Conservation (phyloP, 176 grass and related monocot genomes). For the Musa acuminata region DNA sequence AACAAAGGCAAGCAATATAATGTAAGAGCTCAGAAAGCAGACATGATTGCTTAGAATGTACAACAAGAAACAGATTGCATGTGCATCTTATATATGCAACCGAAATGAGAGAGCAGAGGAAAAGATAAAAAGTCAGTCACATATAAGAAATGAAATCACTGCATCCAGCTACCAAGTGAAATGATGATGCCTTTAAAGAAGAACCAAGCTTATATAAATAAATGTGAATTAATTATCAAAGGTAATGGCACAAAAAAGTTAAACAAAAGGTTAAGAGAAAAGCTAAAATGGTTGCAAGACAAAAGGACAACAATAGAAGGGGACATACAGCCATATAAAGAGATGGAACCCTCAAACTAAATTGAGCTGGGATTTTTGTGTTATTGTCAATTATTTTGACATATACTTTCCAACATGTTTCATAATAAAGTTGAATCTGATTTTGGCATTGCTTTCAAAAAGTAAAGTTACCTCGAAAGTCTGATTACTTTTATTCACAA, state of each 20-base stretch:
- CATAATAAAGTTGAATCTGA: neutral
- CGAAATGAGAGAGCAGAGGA: no score
- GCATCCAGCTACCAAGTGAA: no score
- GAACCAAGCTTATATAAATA: no score
- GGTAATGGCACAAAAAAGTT: no score
- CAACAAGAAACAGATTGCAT: neutral
- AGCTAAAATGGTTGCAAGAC: neutral
- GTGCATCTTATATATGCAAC: no score
- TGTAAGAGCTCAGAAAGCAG: neutral
- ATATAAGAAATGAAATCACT: no score
- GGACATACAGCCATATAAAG: neutral
- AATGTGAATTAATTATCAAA: no score
- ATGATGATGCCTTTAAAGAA: no score
- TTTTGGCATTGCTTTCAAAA: neutral
- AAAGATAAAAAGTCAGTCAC: no score
- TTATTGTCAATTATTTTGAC: neutral
- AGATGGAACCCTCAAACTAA: neutral
- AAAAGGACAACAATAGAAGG: neutral
- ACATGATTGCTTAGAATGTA: neutral
- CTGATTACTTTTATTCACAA: no score
- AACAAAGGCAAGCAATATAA: neutral
- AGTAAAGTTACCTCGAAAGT: neutral
- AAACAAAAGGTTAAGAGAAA: conserved; percentile 1
- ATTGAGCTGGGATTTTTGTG: neutral
- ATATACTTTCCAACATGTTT: neutral